phyloP scores from a whole-genome alignment of 2,329 filamentous ascomycete species.

The Didymella lethalis region DNA sequence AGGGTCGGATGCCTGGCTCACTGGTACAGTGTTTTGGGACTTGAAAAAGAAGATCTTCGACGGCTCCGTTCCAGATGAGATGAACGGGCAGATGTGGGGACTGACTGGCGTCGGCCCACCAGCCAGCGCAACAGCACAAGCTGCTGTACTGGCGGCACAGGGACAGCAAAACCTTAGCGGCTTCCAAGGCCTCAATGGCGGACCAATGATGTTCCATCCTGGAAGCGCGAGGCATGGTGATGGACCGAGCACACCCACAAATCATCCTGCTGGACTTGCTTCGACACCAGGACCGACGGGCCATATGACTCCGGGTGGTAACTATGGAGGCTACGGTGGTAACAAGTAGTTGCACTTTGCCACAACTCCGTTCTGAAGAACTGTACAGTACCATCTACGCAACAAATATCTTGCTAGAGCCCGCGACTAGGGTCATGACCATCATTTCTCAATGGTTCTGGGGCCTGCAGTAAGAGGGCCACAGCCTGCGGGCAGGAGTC shows the following conservation, averaged over 20 bases:
- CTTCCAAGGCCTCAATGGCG: constrained; percentile 48
- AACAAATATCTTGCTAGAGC: neutral
- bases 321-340: constrained; percentile 67
- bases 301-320: constrained; percentile 80
- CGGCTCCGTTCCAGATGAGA: constrained; percentile 75
- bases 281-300: constrained; percentile 65
- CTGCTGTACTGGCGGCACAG: constrained; percentile 54
- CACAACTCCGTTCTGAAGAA: constrained; percentile 13
- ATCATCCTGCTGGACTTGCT: constrained; percentile 60
- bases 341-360: constrained; percentile 23
- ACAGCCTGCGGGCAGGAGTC: neutral
- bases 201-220: constrained; percentile 50
- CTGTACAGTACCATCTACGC: constrained; percentile 12
- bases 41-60: constrained; percentile 89
- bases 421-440: neutral
- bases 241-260: constrained; percentile 74
- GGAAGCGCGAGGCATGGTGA: constrained; percentile 52
- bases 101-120: constrained; percentile 69
- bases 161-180: constrained; percentile 44
- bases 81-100: constrained; percentile 94
- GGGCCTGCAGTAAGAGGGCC: neutral
- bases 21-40: constrained; percentile 93
- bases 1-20: constrained; percentile 91
- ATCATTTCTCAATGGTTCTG: neutral
- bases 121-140: constrained; percentile 64